Evolutionary conservation across 495 filamentous ascomycete species (phyloP).

Genomic region (Xylaria telfairii): DNA sequence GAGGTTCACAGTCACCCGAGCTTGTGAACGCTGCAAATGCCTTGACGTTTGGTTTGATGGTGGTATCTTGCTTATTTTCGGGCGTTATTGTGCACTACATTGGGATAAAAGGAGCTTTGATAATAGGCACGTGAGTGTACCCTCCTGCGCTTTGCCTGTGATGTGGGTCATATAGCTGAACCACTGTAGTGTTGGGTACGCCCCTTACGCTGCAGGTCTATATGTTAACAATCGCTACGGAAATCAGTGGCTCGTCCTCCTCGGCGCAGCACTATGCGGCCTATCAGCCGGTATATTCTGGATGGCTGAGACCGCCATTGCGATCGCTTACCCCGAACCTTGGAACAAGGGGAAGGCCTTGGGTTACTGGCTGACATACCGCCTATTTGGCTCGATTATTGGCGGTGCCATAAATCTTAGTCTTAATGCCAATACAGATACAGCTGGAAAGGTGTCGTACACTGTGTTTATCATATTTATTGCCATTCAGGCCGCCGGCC

Average conservation of each 20-base stretch:
- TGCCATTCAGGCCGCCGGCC: constrained; percentile 63
- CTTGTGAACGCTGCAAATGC: constrained; percentile 75
- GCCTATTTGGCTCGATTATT: constrained; percentile 66
- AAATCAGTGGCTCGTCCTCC: constrained; percentile 65
- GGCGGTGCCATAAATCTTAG: constrained; percentile 69
- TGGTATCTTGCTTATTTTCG: constrained; percentile 63
- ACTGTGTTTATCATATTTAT: constrained; percentile 67
- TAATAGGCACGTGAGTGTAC: constrained; percentile 60
- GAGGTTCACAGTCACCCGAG: constrained; percentile 65
- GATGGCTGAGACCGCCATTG: constrained; percentile 70
- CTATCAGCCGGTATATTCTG: constrained; percentile 71
- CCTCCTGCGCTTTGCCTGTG: neutral
- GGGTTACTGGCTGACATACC: constrained; percentile 68
- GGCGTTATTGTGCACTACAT: constrained; percentile 62
- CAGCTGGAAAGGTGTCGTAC: constrained; percentile 66
- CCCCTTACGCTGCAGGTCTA: constrained; percentile 68
- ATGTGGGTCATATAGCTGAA: constrained; percentile 4
- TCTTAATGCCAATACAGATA: constrained; percentile 58
- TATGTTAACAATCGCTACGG: constrained; percentile 72
- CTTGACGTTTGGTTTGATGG: constrained; percentile 70
- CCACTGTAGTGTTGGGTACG: constrained; percentile 59
- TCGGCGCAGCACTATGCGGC: constrained; percentile 70
- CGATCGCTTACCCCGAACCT: constrained; percentile 68
- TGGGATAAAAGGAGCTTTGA: constrained; percentile 68
- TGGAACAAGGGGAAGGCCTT: constrained; percentile 65